phyloP scores from a whole-genome alignment of 768 basidiomycete genomes.

The Royoungia palumana region DNA sequence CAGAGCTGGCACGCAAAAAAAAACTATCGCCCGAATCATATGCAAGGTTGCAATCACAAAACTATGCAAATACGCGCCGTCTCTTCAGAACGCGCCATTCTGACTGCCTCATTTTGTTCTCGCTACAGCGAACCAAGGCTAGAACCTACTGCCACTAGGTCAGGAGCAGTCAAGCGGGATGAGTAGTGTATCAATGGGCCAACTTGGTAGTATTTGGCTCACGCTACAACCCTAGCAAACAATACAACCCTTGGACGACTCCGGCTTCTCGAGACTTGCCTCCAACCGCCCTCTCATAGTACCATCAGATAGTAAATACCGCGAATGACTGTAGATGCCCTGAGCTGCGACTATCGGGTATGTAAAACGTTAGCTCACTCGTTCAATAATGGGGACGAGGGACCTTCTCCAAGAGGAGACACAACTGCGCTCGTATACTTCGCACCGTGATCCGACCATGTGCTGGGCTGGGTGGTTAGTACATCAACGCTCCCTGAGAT shows the following conservation, averaged over 20 bases:
- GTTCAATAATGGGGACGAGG: not conserved
- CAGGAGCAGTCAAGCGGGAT: too few relatives aligned
- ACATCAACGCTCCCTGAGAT: not conserved
- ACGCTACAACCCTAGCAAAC: constrained; percentile 7
- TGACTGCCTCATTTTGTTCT: too few relatives aligned
- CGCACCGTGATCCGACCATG: constrained; percentile 16
- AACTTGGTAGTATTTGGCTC: too few relatives aligned
- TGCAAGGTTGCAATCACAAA: too few relatives aligned
- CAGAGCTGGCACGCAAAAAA: too few relatives aligned
- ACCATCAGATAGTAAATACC: constrained; percentile 15
- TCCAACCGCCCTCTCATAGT: constrained; percentile 19
- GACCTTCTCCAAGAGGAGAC: not conserved
- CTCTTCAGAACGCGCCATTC: too few relatives aligned
- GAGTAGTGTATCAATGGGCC: too few relatives aligned
- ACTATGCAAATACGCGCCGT: too few relatives aligned
- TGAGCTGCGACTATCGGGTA: too few relatives aligned
- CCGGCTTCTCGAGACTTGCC: constrained; percentile 6
- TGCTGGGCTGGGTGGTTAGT: constrained; percentile 8
- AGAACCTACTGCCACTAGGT: too few relatives aligned
- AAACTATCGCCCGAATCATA: too few relatives aligned
- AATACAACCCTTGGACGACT: constrained; percentile 11
- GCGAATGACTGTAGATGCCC: constrained; percentile 5
- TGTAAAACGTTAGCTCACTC: constrained; percentile 5
- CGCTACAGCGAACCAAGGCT: too few relatives aligned
- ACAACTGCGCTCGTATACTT: constrained; percentile 12